A percentile compares a stretch with the other conserved stretches of the same genome.
Evolutionary conservation across 805 yeast genomes (phyloP).

Genomic region (Teunomyces stri): DNA sequence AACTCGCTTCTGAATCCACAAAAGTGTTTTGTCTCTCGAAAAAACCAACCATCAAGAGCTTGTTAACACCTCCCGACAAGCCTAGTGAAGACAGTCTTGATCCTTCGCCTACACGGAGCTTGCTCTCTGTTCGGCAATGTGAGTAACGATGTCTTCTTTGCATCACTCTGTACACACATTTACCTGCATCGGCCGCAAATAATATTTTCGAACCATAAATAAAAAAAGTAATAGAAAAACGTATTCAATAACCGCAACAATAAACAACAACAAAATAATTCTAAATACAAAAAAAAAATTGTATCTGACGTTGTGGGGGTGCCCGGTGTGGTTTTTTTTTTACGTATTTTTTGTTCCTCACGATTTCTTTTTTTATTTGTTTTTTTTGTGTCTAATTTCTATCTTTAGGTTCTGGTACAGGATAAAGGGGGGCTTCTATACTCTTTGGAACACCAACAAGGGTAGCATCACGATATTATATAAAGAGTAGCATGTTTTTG

Average conservation of each 20-base stretch:
- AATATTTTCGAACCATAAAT: background rate
- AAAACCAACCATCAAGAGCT: slow-evolving; percentile 30
- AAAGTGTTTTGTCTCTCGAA: slow-evolving; percentile 13
- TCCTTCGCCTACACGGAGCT: background rate
- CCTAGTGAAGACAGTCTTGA: background rate
- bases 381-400: no score
- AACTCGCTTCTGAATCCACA: background rate
- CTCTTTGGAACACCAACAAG: no score
- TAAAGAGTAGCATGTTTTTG: no score
- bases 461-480: no score
- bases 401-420: no score
- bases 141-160: background rate
- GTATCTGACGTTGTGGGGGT: background rate
- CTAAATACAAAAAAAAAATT: background rate
- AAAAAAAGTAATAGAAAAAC: background rate
- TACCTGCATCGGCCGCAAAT: background rate
- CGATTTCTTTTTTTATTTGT: background rate
- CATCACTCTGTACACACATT: background rate
- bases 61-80: slow-evolving; percentile 25
- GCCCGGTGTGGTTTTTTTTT: background rate
- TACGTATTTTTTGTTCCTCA: background rate
- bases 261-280: background rate
- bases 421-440: no score
- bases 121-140: background rate
- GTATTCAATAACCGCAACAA: background rate